Percentiles rank a stretch among this genome's conserved stretches.
Conservation (phyloP, 1,284 basidiomycete species). For the Tilletia caries region DNA sequence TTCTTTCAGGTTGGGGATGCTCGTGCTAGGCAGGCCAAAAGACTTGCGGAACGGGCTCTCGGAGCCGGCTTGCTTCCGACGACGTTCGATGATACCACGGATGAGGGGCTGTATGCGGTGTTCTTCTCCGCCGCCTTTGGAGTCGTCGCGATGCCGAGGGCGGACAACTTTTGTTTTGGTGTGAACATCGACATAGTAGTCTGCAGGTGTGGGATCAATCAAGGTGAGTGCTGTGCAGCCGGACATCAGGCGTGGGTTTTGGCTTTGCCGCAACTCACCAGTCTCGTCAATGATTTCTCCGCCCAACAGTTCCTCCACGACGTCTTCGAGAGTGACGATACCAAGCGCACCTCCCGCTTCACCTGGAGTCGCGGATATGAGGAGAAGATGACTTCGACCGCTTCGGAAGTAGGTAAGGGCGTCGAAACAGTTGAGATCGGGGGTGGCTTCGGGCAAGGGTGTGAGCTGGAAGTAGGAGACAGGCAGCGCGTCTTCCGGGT, state of each 20-base stretch:
- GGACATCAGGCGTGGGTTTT: too few species aligned
- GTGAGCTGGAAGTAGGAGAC: constrained; percentile 61
- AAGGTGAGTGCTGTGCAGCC: not conserved
- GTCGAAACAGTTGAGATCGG: constrained; percentile 67
- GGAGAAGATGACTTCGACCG: constrained; percentile 83
- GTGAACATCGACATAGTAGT: constrained; percentile 26
- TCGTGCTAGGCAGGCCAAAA: not conserved
- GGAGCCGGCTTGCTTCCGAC: constrained; percentile 27
- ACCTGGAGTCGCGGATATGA: constrained; percentile 81
- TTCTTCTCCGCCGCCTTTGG: not conserved
- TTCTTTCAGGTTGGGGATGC: not conserved
- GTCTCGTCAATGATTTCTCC: constrained; percentile 53
- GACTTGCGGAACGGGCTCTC: constrained; percentile 1
- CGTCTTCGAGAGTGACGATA: constrained; percentile 58
- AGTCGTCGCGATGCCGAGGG: not conserved
- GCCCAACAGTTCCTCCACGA: constrained; percentile 62
- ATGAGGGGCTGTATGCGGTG: constrained; percentile 38
- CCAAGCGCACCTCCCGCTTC: constrained; percentile 67
- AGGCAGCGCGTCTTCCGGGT: constrained; percentile 73
- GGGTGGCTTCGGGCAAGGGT: constrained; percentile 85
- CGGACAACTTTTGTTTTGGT: constrained; percentile 44
- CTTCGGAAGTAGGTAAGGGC: constrained; percentile 67
- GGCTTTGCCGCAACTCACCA: not conserved
- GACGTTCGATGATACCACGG: constrained; percentile 51
- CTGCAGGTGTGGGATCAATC: not conserved